Conservation (phyloP, 306 rosid species). For the Corylus avellana region DNA sequence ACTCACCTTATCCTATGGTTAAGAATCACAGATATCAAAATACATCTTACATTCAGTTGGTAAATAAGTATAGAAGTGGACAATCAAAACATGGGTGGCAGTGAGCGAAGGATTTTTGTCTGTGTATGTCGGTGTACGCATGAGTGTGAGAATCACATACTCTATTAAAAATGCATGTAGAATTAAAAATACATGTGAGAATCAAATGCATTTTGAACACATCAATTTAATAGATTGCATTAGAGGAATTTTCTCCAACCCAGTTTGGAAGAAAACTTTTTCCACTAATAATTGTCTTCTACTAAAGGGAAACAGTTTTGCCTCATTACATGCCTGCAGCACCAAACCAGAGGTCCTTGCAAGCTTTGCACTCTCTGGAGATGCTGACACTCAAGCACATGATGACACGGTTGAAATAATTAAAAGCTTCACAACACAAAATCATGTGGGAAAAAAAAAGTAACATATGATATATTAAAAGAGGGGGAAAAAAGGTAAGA, state of each 20-base stretch:
- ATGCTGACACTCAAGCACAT: conserved; percentile 30
- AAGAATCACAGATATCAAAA: background rate
- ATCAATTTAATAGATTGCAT: too few relatives aligned
- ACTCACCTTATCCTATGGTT: background rate
- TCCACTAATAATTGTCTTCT: background rate
- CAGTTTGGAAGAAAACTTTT: too few relatives aligned
- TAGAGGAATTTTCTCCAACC: too few relatives aligned
- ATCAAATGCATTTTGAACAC: too few relatives aligned
- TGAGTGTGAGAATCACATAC: background rate
- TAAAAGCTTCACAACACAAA: conserved; percentile 14
- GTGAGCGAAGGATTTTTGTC: background rate
- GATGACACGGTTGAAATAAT: conserved; percentile 10
- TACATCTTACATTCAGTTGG: background rate
- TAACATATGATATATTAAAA: conserved; percentile 11
- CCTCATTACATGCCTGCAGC: conserved; percentile 3
- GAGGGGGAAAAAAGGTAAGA: conserved; percentile 19
- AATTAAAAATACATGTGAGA: too few relatives aligned
- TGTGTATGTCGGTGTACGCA: background rate
- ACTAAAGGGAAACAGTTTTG: conserved; percentile 6
- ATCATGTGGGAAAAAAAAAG: conserved; percentile 16
- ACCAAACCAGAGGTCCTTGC: conserved; percentile 15
- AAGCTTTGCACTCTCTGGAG: conserved; percentile 25
- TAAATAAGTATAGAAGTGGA: background rate
- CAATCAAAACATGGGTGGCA: background rate
- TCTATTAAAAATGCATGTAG: too few relatives aligned